Percentiles rank a stretch among this genome's conserved stretches.
Conservation (phyloP, 2,329 filamentous ascomycete genomes). For the Colletotrichum endophyticum region DNA sequence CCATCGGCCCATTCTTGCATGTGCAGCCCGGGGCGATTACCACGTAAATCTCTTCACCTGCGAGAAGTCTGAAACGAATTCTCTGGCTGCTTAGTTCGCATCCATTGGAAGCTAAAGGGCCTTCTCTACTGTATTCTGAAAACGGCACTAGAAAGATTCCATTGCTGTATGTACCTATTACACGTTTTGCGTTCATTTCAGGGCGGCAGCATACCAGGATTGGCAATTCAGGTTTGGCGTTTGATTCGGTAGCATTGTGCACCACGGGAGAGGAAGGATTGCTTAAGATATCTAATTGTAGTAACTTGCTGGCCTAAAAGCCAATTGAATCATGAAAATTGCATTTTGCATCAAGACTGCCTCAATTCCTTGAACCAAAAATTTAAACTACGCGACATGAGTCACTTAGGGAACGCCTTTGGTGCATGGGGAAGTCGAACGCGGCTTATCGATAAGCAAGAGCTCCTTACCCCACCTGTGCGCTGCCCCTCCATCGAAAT, state of each 20-base stretch:
- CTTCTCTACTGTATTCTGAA: neutral
- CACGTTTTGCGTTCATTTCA: neutral
- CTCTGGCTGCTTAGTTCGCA: constrained; percentile 13
- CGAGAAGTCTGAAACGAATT: constrained; percentile 48
- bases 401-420: neutral
- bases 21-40: constrained; percentile 83
- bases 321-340: constrained; percentile 4
- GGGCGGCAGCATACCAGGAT: constrained; percentile 8
- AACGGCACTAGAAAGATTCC: neutral
- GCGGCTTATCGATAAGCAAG: neutral
- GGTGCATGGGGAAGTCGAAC: neutral
- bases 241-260: neutral
- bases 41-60: constrained; percentile 90
- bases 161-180: constrained; percentile 10
- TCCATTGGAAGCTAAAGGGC: neutral
- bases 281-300: neutral
- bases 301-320: neutral
- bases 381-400: neutral
- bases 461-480: neutral
- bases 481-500: constrained; percentile 19
- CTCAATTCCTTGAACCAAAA: neutral
- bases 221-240: constrained; percentile 10
- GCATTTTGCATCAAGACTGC: neutral
- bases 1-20: constrained; percentile 89
- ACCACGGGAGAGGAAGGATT: neutral